Conservation (phyloP, 1,139 yeast genomes). For the Debaryomyces udenii region DNA sequence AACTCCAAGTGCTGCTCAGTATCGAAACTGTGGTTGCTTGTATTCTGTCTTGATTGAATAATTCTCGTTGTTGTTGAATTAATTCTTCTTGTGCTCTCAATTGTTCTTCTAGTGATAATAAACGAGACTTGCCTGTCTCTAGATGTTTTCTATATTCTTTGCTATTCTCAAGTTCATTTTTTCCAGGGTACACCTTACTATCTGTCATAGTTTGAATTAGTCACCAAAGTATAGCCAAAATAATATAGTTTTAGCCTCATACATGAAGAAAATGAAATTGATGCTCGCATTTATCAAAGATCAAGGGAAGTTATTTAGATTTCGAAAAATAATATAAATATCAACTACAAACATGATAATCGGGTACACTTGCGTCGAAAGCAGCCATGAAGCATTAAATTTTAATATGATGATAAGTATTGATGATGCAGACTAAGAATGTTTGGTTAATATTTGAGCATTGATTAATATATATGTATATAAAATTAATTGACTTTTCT, state of each 20-base stretch:
- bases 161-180: neutral
- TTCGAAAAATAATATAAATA: neutral
- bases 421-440: too few relatives aligned
- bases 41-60: constrained; percentile 18
- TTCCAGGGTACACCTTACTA: neutral
- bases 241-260: too few relatives aligned
- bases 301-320: too few relatives aligned
- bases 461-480: constrained; percentile 4
- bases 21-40: constrained; percentile 1
- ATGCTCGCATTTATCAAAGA: too few relatives aligned
- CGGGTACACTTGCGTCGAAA: too few relatives aligned
- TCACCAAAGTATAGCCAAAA: too few relatives aligned
- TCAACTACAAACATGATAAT: neutral
- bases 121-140: neutral
- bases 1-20: constrained; percentile 52
- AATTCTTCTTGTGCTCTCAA: constrained; percentile 35
- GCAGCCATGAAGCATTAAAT: too few relatives aligned
- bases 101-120: constrained; percentile 26
- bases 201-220: neutral
- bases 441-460: too few relatives aligned
- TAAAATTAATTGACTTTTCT: constrained; percentile 7
- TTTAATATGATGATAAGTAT: too few relatives aligned
- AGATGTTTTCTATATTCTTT: too few relatives aligned
- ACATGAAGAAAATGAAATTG: too few relatives aligned
- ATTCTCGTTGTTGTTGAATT: constrained; percentile 33